Conservation (phyloP, 805 yeast species). For the Starmera caribaea region DNA sequence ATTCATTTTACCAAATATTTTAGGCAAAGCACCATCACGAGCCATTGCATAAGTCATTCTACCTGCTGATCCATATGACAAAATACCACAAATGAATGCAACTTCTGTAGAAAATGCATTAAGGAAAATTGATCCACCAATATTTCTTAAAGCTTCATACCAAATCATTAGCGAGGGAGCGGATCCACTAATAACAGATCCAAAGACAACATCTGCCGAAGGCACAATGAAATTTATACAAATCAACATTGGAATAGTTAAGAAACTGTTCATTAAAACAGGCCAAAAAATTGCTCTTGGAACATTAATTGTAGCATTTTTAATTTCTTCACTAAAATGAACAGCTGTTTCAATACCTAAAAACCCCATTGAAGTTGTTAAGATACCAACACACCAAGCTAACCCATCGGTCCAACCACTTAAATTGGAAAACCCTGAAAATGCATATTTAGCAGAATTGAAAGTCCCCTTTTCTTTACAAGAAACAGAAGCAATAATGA, state of each 20-base stretch:
- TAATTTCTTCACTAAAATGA: background rate
- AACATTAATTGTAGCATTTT: background rate
- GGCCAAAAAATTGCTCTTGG: background rate
- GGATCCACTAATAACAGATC: background rate
- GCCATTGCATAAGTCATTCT: background rate
- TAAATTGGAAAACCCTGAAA: no score
- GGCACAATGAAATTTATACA: background rate
- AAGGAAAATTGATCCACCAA: background rate
- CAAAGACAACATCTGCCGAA: background rate
- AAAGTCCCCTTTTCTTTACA: no score
- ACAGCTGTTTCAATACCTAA: background rate
- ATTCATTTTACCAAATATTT: no score
- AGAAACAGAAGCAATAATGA: no score
- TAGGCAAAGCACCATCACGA: background rate
- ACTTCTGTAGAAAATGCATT: background rate
- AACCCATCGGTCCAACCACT: no score
- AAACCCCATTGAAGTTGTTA: no score
- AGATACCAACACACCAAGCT: no score
- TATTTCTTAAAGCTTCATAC: background rate
- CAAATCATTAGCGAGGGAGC: background rate
- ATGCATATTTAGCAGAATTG: no score
- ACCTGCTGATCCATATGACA: background rate
- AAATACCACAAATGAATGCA: background rate
- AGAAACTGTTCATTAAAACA: background rate
- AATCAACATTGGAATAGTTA: background rate